Evolutionary conservation across 495 filamentous ascomycete species (phyloP), one percentile per base, ranked within the genome.

Genomic region (Aspergillus olivimuriae): DNA sequence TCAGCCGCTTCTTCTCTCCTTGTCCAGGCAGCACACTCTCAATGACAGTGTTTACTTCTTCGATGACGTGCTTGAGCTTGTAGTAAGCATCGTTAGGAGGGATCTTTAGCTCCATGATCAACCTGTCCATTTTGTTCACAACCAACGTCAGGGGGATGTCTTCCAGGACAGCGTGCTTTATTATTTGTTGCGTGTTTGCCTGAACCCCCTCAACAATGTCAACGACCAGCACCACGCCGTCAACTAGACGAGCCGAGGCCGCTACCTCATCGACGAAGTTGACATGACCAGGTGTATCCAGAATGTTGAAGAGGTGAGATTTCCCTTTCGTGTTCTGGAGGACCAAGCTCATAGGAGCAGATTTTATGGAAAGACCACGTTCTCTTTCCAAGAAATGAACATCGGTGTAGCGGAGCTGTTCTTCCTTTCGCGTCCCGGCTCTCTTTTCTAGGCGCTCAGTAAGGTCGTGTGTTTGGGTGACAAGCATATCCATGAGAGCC

Each of bases 121-220:
- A 68, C 30, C 92, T 81, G 51, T 98, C 92, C 81, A 98, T 84
- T 64, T 98, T 98, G 72, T 97, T 98, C 63, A 98, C 76, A 39
- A 97, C 80, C 50, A 98, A 63, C 2, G 86, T 89, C 52, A 98
- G 69, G 0, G 92, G 91, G 9, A 97, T 73, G 55, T 87, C 88
- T 60, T 95, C 87, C 37, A 95, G 72, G 4, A 97, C 83, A 4
- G 89, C 89, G 61, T 98, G 87, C 63, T 87, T 94, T 70, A 98
- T 95, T 57, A 94, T 89, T 58, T 95, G 87, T 62, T 96, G 90
- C 0, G 92, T 95, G 59, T 92, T 94, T 47, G 89, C 79, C 66
- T 97, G 94, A 6, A 98, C 92, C 14, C 92, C 92, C 60, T 98
- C 92, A n/a, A 98, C 88, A 19, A 96, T 87, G 63, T 98, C 92